A percentile compares a stretch with the other conserved stretches of the same genome.
Conservation (phyloP, 148 eudicot genomes). For the Gaultheria prostrata region DNA sequence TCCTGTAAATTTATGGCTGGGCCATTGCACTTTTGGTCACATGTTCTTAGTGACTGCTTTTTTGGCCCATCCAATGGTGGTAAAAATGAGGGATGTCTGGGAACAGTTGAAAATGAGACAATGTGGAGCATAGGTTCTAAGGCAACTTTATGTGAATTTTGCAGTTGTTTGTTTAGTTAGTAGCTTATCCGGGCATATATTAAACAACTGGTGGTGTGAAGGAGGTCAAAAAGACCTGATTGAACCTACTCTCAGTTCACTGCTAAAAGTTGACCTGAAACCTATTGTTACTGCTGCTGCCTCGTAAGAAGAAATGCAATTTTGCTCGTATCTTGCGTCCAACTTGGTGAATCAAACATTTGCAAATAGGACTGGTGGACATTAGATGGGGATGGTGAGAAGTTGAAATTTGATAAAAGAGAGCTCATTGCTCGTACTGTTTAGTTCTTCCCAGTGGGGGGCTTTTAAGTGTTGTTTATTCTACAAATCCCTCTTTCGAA, state of each 20-base stretch:
- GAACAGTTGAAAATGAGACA: background rate
- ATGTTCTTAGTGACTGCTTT: background rate
- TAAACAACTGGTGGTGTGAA: background rate
- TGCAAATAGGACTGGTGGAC: background rate
- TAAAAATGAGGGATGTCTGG: background rate
- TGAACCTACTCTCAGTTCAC: background rate
- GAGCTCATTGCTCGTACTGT: background rate
- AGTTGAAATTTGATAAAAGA: background rate
- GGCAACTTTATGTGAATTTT: background rate
- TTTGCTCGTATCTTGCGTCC: background rate
- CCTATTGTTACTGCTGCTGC: background rate
- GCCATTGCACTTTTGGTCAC: background rate
- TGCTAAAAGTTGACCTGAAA: background rate
- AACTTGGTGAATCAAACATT: background rate
- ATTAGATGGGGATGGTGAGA: background rate
- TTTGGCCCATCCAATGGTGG: background rate
- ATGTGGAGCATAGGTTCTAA: background rate
- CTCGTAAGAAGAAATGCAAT: background rate
- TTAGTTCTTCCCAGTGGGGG: conserved; percentile 5
- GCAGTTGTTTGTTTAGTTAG: background rate
- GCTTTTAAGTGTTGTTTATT: background rate
- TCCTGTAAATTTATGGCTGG: background rate
- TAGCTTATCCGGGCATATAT: background rate
- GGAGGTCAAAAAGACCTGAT: background rate
- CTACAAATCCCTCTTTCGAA: background rate